These are phyloP conservation scores for Rauvolfia tetraphylla DNA, from an alignment of 257 asterid genomes.

Conservation along the genomic window DNA sequence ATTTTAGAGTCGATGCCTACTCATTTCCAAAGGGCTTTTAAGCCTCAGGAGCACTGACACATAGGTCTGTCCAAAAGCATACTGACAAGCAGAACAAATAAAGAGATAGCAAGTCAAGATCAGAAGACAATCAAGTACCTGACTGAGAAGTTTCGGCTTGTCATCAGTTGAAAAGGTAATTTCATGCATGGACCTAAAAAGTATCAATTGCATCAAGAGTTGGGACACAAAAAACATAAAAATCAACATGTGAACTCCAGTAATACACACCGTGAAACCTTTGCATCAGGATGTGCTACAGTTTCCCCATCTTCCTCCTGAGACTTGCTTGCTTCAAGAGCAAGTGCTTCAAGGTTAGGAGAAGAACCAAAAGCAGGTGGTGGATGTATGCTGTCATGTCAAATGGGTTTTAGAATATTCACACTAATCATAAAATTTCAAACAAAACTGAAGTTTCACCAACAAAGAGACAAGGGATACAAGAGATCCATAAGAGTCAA, in stretches of 20 bases:
- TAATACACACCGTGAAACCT: conserved; percentile 50
- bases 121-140: conserved; percentile 37
- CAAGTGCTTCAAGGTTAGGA: conserved; percentile 96
- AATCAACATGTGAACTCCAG: not conserved
- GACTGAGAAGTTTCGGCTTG: conserved; percentile 96
- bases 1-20: not conserved
- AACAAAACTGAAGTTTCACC: conserved; percentile 11
- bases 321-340: conserved; percentile 61
- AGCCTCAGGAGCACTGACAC: not conserved
- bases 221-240: conserved; percentile 4
- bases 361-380: conserved; percentile 99
- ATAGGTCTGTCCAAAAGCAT: not conserved
- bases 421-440: conserved; percentile 17
- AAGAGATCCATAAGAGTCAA: not conserved
- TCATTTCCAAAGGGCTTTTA: not conserved
- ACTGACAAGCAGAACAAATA: not conserved
- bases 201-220: conserved; percentile 19
- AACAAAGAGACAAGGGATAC: conserved; percentile 3
- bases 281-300: conserved; percentile 35
- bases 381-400: conserved; percentile 75
- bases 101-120: not conserved
- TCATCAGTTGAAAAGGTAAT: conserved; percentile 88
- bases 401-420: conserved; percentile 21
- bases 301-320: conserved; percentile 57
- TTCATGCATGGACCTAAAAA: conserved; percentile 96